These are phyloP conservation scores for Neurospora cerealis DNA, from an alignment of 495 filamentous ascomycete species.

Conservation along the genomic window DNA sequence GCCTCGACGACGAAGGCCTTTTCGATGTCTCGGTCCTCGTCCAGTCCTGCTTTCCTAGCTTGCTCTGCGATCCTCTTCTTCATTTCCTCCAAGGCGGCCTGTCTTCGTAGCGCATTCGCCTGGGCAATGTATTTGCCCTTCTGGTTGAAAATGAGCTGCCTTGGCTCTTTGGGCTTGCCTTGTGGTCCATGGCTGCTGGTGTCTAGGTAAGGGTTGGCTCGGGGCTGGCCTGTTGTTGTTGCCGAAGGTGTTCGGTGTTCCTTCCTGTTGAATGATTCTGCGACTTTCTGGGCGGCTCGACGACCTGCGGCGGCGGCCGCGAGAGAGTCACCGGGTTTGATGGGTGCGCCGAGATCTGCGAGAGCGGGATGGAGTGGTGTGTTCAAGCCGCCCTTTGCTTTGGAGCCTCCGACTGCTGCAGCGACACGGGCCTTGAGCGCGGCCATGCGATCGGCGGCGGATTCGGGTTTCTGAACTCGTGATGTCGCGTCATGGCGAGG, in stretches of 20 bases:
- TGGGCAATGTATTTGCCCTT: constrained; percentile 96
- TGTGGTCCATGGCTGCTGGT: constrained; percentile 53
- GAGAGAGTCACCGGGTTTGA: constrained; percentile 36
- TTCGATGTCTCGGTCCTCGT: constrained; percentile 83
- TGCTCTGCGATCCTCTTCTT: constrained; percentile 84
- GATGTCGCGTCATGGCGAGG: constrained; percentile 42
- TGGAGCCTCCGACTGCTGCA: constrained; percentile 54
- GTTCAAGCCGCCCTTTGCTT: constrained; percentile 67
- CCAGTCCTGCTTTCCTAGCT: constrained; percentile 74
- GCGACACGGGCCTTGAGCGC: constrained; percentile 78
- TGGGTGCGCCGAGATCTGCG: constrained; percentile 55
- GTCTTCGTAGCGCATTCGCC: constrained; percentile 74
- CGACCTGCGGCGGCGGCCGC: constrained; percentile 12
- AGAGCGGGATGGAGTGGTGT: constrained; percentile 86
- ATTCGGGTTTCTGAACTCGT: constrained; percentile 41
- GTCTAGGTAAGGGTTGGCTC: constrained; percentile 82
- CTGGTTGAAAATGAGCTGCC: constrained; percentile 81
- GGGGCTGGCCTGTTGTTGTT: constrained; percentile 24
- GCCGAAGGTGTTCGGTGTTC: constrained; percentile 23
- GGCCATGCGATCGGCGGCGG: constrained; percentile 44
- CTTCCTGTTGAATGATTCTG: constrained; percentile 6
- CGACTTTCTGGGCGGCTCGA: constrained; percentile 14
- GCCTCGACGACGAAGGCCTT: constrained; percentile 78
- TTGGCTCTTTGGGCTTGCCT: constrained; percentile 52
- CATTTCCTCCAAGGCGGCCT: constrained; percentile 84